Evolutionary conservation across 2,329 filamentous ascomycete species (phyloP).

Genomic region (Alternaria sp.): DNA sequence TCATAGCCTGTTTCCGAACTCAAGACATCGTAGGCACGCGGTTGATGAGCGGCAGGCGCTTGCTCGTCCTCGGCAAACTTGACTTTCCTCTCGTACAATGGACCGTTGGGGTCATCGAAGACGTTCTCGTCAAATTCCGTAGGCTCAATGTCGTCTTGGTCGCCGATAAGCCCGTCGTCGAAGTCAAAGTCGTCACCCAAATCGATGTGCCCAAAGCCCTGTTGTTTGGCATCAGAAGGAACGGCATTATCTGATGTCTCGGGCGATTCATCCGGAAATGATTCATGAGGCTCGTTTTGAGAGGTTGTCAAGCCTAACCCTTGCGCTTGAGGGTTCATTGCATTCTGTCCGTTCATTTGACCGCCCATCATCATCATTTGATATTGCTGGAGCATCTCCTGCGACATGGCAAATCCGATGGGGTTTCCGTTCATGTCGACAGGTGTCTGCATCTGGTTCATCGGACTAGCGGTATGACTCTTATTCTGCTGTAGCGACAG

Average conservation of each 20-base stretch:
- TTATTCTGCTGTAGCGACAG: constrained; percentile 30
- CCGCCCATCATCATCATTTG: constrained; percentile 10
- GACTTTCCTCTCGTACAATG: constrained; percentile 58
- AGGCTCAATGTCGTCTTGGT: constrained; percentile 58
- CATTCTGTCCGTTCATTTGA: not conserved
- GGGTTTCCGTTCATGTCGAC: constrained; percentile 39
- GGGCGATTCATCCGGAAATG: constrained; percentile 12
- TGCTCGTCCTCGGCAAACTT: constrained; percentile 30
- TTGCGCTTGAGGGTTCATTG: not conserved
- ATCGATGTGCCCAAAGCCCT: constrained; percentile 15
- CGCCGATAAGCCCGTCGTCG: constrained; percentile 67
- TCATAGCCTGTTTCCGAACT: constrained; percentile 40
- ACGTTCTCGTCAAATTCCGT: constrained; percentile 74
- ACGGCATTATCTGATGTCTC: constrained; percentile 14
- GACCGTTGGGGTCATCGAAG: constrained; percentile 65
- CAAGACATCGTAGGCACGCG: constrained; percentile 21
- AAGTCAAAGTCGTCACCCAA: constrained; percentile 69
- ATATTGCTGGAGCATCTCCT: constrained; percentile 29
- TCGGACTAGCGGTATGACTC: constrained; percentile 14
- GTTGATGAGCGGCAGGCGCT: constrained; percentile 15
- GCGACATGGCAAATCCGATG: constrained; percentile 44
- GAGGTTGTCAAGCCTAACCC: constrained; percentile 31
- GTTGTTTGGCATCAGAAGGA: constrained; percentile 10
- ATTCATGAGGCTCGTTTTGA: constrained; percentile 10
- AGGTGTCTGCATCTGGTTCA: constrained; percentile 34